These are phyloP conservation scores for Viola odorata DNA, from an alignment of 345 rosid genomes.

Conservation along the genomic window DNA sequence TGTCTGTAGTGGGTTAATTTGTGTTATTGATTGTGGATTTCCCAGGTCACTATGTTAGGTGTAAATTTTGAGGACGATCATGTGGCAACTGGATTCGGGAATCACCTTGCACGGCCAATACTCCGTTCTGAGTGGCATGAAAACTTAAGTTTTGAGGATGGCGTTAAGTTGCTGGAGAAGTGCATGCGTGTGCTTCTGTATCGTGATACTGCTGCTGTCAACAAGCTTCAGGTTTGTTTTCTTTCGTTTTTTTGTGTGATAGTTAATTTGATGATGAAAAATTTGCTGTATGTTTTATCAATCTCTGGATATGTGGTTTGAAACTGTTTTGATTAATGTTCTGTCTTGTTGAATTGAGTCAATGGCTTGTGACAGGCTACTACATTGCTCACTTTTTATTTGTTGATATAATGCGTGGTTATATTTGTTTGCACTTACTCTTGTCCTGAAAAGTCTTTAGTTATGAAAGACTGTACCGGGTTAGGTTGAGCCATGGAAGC, in stretches of 20 bases:
- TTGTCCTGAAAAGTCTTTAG: too few relatives aligned
- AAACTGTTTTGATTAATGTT: not conserved
- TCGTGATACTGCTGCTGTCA: conserved; percentile 95
- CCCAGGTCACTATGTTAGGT: conserved; percentile 88
- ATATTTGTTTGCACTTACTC: too few relatives aligned
- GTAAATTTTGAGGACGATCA: conserved; percentile 88
- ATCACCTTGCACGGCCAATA: conserved; percentile 92
- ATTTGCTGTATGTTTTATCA: not conserved
- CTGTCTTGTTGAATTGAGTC: not conserved
- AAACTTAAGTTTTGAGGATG: conserved; percentile 84
- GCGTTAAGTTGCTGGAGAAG: conserved; percentile 83
- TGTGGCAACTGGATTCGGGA: conserved; percentile 95
- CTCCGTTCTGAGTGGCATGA: conserved; percentile 96
- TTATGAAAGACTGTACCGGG: too few relatives aligned
- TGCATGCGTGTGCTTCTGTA: conserved; percentile 96
- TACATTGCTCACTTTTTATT: too few relatives aligned
- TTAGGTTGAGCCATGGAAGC: too few relatives aligned
- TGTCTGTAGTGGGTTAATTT: not conserved
- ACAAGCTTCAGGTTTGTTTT: conserved; percentile 82
- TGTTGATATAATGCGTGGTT: too few relatives aligned
- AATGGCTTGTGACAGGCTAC: too few relatives aligned
- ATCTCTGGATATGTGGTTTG: not conserved
- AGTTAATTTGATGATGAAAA: not conserved
- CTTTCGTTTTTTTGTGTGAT: not conserved
- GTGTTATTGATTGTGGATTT: conserved; percentile 4